Base-by-base conservation (phyloP, 2,329 filamentous ascomycete genomes). In the Aaosphaeria arxii region DNA sequence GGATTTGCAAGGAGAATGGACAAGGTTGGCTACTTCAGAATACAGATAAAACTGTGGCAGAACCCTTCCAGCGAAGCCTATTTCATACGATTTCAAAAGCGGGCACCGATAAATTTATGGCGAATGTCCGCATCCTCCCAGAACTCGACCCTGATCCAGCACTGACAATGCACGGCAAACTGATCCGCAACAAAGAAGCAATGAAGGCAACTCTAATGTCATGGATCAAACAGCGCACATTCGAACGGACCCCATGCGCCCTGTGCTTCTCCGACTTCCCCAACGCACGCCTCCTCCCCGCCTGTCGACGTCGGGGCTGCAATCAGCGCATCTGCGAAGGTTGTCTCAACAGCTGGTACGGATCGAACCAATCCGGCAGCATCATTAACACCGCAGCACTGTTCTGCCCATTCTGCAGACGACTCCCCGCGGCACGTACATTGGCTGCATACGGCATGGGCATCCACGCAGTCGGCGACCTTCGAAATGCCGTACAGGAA, bases 321-420 rank as follows among this genome's bases (percentile, higher is more conserved):
- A 43, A 61, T 11, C 72, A 78, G 58, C 56, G 59, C 5, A 69
- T 79, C 44, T 80, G 77, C 56, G 53, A 52, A 5, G 55, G 49
- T 9, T 80, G 77, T 48, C 53, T 69, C 7, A 49, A 57, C 13
- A 58, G 53, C 2, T 80, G 77, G 77, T 79, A 79, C 48, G 74
- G 75, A 0, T 58, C 74, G 48, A 80, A 80, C 54, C 43, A 40
- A 0, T 59, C 66, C 1, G 76, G 77, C 1, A 56, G 57, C 1
- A 64, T 78, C 9, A 70, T 80, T 56, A 79, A 80, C 50, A 56
- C 74, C 0, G 74, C 76, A 0, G 75, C 78, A 0, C 70, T 81
- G 4, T 65, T 58, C 2, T 79, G 77, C 49, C 76, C 77, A 1
- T 80, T 80, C 61, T 81, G 77, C 49, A 69, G 77, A 28, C 71